A percentile compares a stretch with the other conserved stretches of the same genome.
Conservation (phyloP, 2,329 filamentous ascomycete species). For the Calonectria ilicicola region DNA sequence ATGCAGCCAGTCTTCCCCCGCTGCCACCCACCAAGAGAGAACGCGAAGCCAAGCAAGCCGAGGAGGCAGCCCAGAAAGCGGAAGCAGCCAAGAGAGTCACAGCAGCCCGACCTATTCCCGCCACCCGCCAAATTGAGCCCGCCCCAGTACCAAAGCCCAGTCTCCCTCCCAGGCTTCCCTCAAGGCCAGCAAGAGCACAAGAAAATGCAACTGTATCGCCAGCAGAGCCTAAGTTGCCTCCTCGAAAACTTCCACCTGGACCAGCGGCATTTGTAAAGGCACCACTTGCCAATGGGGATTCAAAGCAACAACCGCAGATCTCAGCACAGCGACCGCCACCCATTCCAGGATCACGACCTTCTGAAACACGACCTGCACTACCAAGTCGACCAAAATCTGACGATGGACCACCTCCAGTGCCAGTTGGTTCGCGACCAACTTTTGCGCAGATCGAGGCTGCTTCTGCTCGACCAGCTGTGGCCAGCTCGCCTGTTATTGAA, state of each 20-base stretch:
- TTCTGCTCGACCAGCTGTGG: constrained; percentile 46
- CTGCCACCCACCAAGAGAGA: constrained; percentile 68
- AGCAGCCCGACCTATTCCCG: constrained; percentile 28
- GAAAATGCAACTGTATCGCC: constrained; percentile 24
- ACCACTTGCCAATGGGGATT: constrained; percentile 29
- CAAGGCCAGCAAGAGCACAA: constrained; percentile 54
- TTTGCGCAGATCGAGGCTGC: constrained; percentile 62
- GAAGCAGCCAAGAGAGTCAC: constrained; percentile 41
- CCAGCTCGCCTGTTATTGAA: constrained; percentile 44
- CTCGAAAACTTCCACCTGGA: constrained; percentile 33
- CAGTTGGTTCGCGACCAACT: constrained; percentile 64
- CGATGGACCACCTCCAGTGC: constrained; percentile 64
- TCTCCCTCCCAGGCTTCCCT: constrained; percentile 64
- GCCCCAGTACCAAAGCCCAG: constrained; percentile 49
- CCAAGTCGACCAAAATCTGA: constrained; percentile 33
- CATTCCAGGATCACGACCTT: constrained; percentile 29
- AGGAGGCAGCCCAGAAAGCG: constrained; percentile 37
- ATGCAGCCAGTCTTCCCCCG: constrained; percentile 67
- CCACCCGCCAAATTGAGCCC: constrained; percentile 32
- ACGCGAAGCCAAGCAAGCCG: constrained; percentile 56
- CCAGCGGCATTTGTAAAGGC: constrained; percentile 29
- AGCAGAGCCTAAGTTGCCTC: constrained; percentile 21
- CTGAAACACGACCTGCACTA: constrained; percentile 28
- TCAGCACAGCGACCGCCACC: constrained; percentile 23
- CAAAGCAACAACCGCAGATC: constrained; percentile 20